Base-by-base conservation (phyloP, 2,329 filamentous ascomycete species). In the Diplodia corticola region DNA sequence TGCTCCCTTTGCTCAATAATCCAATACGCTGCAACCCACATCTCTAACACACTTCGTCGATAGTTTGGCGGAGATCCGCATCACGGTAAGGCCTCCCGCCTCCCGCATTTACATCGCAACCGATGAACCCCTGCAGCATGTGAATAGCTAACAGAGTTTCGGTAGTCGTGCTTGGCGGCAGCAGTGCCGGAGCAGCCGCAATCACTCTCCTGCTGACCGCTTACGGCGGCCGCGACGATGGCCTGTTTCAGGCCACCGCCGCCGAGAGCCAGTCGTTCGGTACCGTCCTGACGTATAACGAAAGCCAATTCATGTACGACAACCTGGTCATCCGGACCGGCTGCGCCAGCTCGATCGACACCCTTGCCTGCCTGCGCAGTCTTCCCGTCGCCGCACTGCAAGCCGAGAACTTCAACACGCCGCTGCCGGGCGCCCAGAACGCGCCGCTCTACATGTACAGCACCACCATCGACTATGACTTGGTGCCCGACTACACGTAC, bases 41-140 rank as follows among this genome's bases (percentile, higher is more conserved):
- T 35, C 15, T 26, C 63, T 64, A 24, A 64, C 50, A 24, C 50
- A 13, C 17, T 24, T 24, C 2, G 17, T 12, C 40, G 4, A 30
- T 40, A 85, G 74, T 93, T 93, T 70, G 90, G 90, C 4, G 90
- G 90, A 26, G 80, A 92, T 69, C 88, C 89, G 1, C 72, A 80
- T 0, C 89, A 90, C 69, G 64, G 64, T 66, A 49, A 61, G 64
- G 57, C 57, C 40, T 35, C 55, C 55, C 20, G 35, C 20, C 10
- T n/a, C 26, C 24, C 12, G 17, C 30, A 33, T 10, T 33, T 1
- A 9, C 20, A 24, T 3, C 30, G 30, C 5, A 12, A 17, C 12
- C 26, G 50, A 20, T 30, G 20, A 30, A 46, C n/a, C 13, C 20
- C 20, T 30, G 28, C 55, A 15, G 40, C 26, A 46, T 33, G 40